Evolutionary conservation across 257 asterid genomes (phyloP).

Genomic region (Solanum sitiens): DNA sequence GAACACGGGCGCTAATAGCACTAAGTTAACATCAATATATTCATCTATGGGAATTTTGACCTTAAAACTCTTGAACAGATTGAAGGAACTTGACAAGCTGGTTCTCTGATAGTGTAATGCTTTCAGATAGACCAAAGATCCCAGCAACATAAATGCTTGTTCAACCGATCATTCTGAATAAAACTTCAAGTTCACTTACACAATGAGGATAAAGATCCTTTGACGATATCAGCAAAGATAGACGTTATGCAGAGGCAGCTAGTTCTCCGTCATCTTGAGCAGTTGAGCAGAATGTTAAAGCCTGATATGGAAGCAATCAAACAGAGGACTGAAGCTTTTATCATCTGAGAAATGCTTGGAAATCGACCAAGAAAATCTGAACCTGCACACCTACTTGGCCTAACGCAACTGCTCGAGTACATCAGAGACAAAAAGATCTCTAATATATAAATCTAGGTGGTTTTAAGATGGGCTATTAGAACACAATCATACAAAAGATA

Average conservation of each 20-base stretch:
- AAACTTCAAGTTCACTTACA: background rate
- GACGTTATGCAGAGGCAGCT: background rate
- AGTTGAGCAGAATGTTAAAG: background rate
- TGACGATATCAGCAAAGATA: background rate
- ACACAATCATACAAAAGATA: background rate
- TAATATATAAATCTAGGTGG: background rate
- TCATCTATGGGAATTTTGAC: background rate
- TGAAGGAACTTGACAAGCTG: background rate
- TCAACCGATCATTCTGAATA: background rate
- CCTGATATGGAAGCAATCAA: background rate
- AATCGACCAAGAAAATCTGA: background rate
- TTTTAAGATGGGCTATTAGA: background rate
- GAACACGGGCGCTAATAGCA: background rate
- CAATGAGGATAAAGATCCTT: background rate
- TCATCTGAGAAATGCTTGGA: background rate
- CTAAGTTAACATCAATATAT: no score
- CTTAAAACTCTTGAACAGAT: background rate
- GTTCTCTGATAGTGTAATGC: background rate
- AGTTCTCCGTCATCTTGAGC: no score
- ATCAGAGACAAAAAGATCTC: background rate
- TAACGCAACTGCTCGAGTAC: background rate
- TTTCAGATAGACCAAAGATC: background rate
- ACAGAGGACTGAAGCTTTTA: background rate
- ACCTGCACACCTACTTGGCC: background rate
- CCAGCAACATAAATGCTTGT: background rate